Conservation (phyloP, 129 eudicot genomes). For the Gnaphalium uliginosum region DNA sequence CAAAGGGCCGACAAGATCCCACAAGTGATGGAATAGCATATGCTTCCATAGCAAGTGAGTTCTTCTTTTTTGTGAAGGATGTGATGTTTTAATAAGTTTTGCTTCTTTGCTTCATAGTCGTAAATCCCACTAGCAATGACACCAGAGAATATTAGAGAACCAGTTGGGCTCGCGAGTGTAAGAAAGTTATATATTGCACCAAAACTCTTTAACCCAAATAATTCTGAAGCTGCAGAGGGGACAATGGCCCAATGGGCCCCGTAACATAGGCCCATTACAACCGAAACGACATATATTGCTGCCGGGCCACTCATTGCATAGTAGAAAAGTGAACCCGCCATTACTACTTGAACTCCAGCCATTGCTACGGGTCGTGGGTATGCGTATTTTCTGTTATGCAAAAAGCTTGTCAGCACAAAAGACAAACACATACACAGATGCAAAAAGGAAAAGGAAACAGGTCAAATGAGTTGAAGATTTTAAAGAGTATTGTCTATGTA, state of each 20-base stretch:
- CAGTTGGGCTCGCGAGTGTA: slow-evolving; percentile 57
- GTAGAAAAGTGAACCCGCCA: slow-evolving; percentile 54
- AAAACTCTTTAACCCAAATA: slow-evolving; percentile 67
- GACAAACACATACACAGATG: not conserved
- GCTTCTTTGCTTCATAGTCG: slow-evolving; percentile 64
- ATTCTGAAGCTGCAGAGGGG: slow-evolving; percentile 72
- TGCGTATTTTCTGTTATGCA: slow-evolving; percentile 46
- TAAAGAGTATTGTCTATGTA: not conserved
- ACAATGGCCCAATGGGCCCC: slow-evolving; percentile 87
- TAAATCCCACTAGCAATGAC: slow-evolving; percentile 71
- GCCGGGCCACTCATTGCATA: slow-evolving; percentile 57
- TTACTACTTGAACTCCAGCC: slow-evolving; percentile 58
- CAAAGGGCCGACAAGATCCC: slow-evolving; percentile 62
- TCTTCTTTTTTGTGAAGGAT: slow-evolving; percentile 30
- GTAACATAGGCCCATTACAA: slow-evolving; percentile 60
- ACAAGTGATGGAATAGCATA: slow-evolving; percentile 67
- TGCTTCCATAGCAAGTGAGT: slow-evolving; percentile 50
- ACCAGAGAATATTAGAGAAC: slow-evolving; percentile 70
- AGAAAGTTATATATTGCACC: slow-evolving; percentile 64
- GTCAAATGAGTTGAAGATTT: too few species aligned
- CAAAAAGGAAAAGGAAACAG: not conserved
- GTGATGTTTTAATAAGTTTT: slow-evolving; percentile 2
- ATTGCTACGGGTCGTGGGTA: slow-evolving; percentile 78
- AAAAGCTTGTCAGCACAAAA: not conserved
- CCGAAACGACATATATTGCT: slow-evolving; percentile 53